Conservation (phyloP, 2,329 filamentous ascomycete species). For the Talaromyces sp. region DNA sequence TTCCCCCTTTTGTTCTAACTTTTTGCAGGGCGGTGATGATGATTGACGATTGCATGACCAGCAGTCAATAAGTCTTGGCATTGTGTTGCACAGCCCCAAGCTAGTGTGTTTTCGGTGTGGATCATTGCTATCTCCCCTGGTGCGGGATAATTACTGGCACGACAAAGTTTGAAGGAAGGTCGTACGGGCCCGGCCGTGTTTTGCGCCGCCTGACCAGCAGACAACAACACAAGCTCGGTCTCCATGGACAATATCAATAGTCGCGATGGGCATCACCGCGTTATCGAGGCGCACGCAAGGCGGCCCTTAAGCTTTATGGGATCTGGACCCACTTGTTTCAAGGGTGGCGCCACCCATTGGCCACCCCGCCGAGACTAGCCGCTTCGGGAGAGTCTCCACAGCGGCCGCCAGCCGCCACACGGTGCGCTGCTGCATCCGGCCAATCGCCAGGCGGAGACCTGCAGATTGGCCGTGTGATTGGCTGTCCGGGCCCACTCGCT, state of each 20-base stretch:
- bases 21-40: neutral
- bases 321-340: neutral
- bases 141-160: neutral
- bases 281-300: neutral
- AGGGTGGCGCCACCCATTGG: neutral
- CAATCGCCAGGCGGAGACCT: neutral
- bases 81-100: neutral
- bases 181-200: too few species aligned
- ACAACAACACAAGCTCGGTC: too few species aligned
- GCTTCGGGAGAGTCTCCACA: neutral
- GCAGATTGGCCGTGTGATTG: neutral
- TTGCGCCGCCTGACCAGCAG: too few species aligned
- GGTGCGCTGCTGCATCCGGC: neutral
- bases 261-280: neutral
- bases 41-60: constrained; percentile 4
- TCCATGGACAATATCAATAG: too few species aligned
- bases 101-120: neutral
- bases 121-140: neutral
- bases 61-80: neutral
- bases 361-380: neutral
- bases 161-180: too few species aligned
- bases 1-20: neutral
- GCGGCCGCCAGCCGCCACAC: neutral
- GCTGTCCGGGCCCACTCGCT: neutral
- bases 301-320: neutral